Percentiles rank a stretch among this genome's conserved stretches.
phyloP scores from a whole-genome alignment of 805 yeast genomes.

The Kodamaea kakaduensis region DNA sequence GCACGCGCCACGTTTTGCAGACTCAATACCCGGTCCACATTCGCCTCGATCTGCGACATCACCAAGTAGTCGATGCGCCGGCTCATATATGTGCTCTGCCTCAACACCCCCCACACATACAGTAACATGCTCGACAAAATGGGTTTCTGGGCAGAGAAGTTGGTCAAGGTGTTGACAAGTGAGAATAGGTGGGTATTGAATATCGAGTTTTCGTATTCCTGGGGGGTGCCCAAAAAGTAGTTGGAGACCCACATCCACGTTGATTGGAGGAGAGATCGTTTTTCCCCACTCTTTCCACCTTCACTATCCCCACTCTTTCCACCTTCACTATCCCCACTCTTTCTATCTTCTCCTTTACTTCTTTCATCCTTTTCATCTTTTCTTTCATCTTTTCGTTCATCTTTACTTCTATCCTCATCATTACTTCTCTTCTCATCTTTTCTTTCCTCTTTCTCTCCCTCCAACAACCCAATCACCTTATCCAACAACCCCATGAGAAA shows the following conservation, averaged over 20 bases:
- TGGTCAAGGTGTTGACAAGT: conserved; percentile 17
- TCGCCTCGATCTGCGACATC: conserved; percentile 3
- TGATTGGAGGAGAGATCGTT: no score
- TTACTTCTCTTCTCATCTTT: not conserved
- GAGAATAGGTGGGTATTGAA: conserved; percentile 17
- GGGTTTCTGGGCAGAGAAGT: conserved; percentile 18
- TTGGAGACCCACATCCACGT: conserved; percentile 1
- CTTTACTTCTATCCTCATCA: not conserved
- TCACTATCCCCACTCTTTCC: not conserved
- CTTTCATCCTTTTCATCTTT: not conserved
- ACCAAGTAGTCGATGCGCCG: conserved; percentile 10
- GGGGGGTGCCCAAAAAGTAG: conserved; percentile 1
- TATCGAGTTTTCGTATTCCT: conserved; percentile 4
- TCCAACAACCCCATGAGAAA: conserved; percentile 20
- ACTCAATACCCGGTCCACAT: not conserved
- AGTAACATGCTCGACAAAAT: conserved; percentile 12
- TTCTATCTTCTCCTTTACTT: not conserved
- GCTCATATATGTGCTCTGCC: conserved; percentile 3
- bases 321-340: not conserved
- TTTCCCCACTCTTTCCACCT: not conserved
- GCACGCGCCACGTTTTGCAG: conserved; percentile 12
- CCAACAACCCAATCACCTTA: conserved; percentile 7
- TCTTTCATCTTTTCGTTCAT: not conserved
- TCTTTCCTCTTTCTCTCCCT: conserved; percentile 2
- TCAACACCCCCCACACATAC: conserved; percentile 4